Base-by-base conservation (phyloP, 2,329 filamentous ascomycete species). In the Trichoderma gracile region DNA sequence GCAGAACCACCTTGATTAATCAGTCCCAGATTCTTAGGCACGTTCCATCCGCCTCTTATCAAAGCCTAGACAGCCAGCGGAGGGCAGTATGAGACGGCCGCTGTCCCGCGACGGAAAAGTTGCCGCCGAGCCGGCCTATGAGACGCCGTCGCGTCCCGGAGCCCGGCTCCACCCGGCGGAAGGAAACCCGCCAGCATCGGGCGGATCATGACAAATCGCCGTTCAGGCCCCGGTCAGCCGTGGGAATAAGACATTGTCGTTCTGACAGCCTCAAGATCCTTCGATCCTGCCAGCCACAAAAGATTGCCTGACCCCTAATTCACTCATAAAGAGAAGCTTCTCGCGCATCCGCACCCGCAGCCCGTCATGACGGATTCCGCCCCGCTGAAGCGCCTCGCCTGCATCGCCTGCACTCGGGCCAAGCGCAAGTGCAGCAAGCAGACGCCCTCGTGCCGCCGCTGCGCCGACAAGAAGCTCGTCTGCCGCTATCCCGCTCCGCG, bases 351-450 rank as follows among this genome's bases (percentile, higher is more conserved):
- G 27, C 27, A 53, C 14, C 9, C 21, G 25, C 25, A 25, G 3
- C 21, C 10, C 23, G 30, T n/a, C 47, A 62, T 62, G 59, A 46
- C 59, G 59, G 49, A 53, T 62, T 38, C 42, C 50, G 40, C 46
- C 27, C 59, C 47, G 59, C 59, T 43, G 19, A 53, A 43, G 40
- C 59, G 59, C 19, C 33, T 53, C 15, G 59, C 59, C 15, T 62
- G 59, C 19, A 30, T 62, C 15, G 40, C 59, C n/a, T 62, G 59
- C 47, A 62, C 59, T 10, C 53, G 53, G 17, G 59, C 59, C 1
- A 62, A 62, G 49, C 59, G 59, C 59, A 53, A 38, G 38, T 62
- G 59, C 15, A 62, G 59, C 59, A 62, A 62, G 40, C 59, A 62
- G 40, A 54, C 59, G 40, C 59, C 59, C 2, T 53, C 59, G 10